phyloP scores from a whole-genome alignment of 1,139 yeast genomes.

The Diutina siamensis region DNA sequence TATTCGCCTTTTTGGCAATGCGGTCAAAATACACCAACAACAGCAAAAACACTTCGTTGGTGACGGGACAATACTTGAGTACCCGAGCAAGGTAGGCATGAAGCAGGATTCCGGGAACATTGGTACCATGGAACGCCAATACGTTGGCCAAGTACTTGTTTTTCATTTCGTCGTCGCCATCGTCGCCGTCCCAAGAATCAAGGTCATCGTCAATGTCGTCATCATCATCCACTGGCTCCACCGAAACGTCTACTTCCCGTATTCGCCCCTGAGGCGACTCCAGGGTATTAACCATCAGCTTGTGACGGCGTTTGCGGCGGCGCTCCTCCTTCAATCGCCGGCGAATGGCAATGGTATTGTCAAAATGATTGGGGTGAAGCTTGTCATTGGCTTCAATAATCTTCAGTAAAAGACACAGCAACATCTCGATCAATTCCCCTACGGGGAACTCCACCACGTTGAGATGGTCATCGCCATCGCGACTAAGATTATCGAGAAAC shows the following conservation, averaged over 20 bases:
- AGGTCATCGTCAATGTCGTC: slow-evolving; percentile 14
- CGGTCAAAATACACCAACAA: slow-evolving; percentile 88
- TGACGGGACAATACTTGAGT: slow-evolving; percentile 92
- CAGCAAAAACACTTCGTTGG: slow-evolving; percentile 89
- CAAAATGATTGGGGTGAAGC: slow-evolving; percentile 63
- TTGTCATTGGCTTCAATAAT: slow-evolving; percentile 90
- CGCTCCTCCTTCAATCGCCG: slow-evolving; percentile 29
- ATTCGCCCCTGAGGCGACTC: neutral
- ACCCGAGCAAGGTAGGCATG: slow-evolving; percentile 86
- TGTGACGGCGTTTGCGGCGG: slow-evolving; percentile 4
- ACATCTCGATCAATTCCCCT: slow-evolving; percentile 69
- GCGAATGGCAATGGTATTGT: slow-evolving; percentile 35
- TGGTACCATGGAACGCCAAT: slow-evolving; percentile 88
- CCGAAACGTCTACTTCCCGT: slow-evolving; percentile 2
- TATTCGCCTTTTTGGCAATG: slow-evolving; percentile 80
- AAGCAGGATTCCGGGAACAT: slow-evolving; percentile 85
- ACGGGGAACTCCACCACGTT: slow-evolving; percentile 81
- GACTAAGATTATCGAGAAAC: slow-evolving; percentile 17
- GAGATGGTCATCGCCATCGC: slow-evolving; percentile 37
- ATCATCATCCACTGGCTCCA: slow-evolving; percentile 7
- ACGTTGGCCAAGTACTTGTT: slow-evolving; percentile 61
- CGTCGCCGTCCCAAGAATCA: slow-evolving; percentile 21
- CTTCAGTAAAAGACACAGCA: slow-evolving; percentile 72
- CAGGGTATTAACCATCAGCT: neutral
- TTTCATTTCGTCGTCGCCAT: slow-evolving; percentile 32